Percentiles rank a stretch among this genome's conserved stretches.
Evolutionary conservation across 306 rosid genomes (phyloP).

Genomic region (Lablab purpureus): DNA sequence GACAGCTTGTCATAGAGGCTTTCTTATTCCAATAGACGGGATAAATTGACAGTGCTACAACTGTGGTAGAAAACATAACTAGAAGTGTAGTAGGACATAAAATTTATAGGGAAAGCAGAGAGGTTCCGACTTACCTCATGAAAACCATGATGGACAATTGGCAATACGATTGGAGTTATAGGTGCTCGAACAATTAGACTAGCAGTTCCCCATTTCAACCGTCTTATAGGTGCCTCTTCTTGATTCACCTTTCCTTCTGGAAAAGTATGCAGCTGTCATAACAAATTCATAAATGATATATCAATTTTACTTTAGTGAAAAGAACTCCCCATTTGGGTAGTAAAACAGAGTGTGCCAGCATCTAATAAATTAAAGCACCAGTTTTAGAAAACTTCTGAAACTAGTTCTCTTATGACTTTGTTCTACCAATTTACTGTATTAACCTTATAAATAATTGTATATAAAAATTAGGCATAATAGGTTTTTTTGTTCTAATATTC

Average conservation of each 20-base stretch:
- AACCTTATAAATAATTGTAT: background rate
- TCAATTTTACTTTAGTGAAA: slow-evolving; percentile 24
- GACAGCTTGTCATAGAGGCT: slow-evolving; percentile 26
- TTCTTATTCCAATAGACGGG: slow-evolving; percentile 31
- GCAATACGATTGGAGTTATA: slow-evolving; percentile 83
- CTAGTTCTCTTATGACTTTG: slow-evolving; percentile 15
- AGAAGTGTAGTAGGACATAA: background rate
- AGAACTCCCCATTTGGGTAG: slow-evolving; percentile 10
- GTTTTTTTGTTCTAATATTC: too few relatives aligned
- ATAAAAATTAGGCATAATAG: background rate
- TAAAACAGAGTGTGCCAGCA: background rate
- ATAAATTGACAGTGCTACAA: background rate
- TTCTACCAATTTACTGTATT: slow-evolving; percentile 19
- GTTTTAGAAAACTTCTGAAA: slow-evolving; percentile 21
- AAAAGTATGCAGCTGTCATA: slow-evolving; percentile 83
- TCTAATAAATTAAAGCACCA: slow-evolving; percentile 8
- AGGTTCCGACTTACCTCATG: slow-evolving; percentile 59
- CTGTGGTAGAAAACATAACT: background rate
- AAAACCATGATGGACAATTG: slow-evolving; percentile 85
- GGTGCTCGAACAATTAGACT: slow-evolving; percentile 92
- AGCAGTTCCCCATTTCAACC: slow-evolving; percentile 96
- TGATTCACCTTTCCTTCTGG: slow-evolving; percentile 91
- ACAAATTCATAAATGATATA: slow-evolving; percentile 37
- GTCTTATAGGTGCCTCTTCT: slow-evolving; percentile 80
- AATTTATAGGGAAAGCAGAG: slow-evolving; percentile 1